Evolutionary conservation across 2,329 filamentous ascomycete species (phyloP), one percentile per base, ranked within the genome.

Genomic region (Aureobasidium pullulans): DNA sequence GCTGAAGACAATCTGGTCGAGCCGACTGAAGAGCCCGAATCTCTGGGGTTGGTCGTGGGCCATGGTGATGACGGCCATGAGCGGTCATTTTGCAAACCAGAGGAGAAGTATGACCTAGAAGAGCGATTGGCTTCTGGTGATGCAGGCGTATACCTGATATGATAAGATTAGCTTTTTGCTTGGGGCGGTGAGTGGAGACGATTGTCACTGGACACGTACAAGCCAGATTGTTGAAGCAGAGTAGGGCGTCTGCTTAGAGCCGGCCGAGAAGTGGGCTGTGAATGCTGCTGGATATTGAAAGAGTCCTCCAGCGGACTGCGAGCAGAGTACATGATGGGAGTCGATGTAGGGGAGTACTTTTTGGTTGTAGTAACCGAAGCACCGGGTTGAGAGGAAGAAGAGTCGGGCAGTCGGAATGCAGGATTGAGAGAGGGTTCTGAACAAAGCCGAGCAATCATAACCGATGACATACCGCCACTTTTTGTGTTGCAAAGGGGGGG

Each of bases 301-400:
- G 50, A 54, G 16, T 54, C 50, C 37, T 43, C 52, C 52, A 42
- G 19, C 10, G 42, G 52, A 42, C 39, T 57, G 13, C 42, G 31
- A 34, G 39, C 52, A 11, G 40, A 46, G 29, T 57, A 54, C 50
- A 54, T 62, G 52, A 39, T 60, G 50, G 43, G 62, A 61, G 15
- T 57, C 37, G 28, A 64, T n/a, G 40, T 62, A 49, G 57, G 63
- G 16, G 52, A 64, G 59, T 52, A 64, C 62, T 46, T 57, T 43
- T 40, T 52, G 19, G 48, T 52, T 13, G 37, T 59, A 46, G 46
- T 43, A n/a, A 54, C 57, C 62, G 42, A 59, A 31, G 28, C 81
- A 65, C 75, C 97, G 69, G 85, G 90, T 68, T 86, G 95, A 71
- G 84, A 90, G 74, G 89, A 91, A 67, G 92, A 95, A 70, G 76